Evolutionary conservation across 2,329 filamentous ascomycete species (phyloP).

Genomic region (Neoscytalidium dimidiatum): DNA sequence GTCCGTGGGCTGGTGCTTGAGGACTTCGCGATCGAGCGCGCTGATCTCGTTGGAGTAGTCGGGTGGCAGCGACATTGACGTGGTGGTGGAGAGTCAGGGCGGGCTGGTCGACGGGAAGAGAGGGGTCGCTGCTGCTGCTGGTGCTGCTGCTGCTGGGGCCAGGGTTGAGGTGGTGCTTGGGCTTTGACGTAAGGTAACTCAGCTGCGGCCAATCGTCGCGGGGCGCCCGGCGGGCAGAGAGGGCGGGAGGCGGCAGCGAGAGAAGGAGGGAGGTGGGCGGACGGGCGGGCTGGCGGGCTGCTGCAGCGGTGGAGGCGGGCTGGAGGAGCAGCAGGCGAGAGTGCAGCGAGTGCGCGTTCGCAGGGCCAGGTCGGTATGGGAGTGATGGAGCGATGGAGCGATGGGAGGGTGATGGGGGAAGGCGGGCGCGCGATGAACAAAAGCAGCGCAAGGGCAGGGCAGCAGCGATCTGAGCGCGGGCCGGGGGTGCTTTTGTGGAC

Average conservation of each 20-base stretch:
- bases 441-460: slow-evolving; percentile 19
- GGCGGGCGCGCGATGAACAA: slow-evolving; percentile 18
- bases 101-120: slow-evolving; percentile 12
- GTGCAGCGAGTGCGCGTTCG: slow-evolving; percentile 7
- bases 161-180: slow-evolving; percentile 19
- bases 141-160: slow-evolving; percentile 18
- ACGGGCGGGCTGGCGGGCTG: neutral
- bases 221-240: slow-evolving; percentile 16
- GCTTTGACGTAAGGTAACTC: slow-evolving; percentile 20
- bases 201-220: slow-evolving; percentile 12
- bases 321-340: neutral
- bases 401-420: slow-evolving; percentile 15
- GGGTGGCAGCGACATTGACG: slow-evolving; percentile 41
- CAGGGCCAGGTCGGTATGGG: slow-evolving; percentile 10
- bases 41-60: slow-evolving; percentile 61
- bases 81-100: slow-evolving; percentile 5
- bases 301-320: neutral
- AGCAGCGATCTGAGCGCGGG: slow-evolving; percentile 17
- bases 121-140: slow-evolving; percentile 20
- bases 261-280: neutral
- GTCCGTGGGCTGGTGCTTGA: slow-evolving; percentile 61
- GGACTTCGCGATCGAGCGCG: slow-evolving; percentile 63
- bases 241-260: neutral
- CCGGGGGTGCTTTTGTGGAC: too few species aligned
- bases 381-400: slow-evolving; percentile 16